phyloP scores from a whole-genome alignment of 139 green algal genomes.

The Microglena sp. region DNA sequence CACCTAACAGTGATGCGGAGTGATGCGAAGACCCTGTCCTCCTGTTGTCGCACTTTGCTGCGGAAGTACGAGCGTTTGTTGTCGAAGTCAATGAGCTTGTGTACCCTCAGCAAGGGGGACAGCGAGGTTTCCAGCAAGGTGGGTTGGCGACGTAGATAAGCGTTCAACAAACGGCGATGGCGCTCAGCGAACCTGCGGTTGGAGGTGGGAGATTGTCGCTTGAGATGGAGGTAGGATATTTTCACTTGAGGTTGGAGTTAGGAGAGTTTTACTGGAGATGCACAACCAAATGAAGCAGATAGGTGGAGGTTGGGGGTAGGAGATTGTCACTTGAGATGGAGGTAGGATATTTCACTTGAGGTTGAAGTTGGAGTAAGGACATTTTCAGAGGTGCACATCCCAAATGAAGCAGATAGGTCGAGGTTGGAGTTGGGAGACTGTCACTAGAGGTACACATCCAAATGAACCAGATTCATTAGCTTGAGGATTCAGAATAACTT shows the following conservation, averaged over 20 bases:
- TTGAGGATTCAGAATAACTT: no score
- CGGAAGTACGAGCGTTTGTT: slow-evolving; percentile 92
- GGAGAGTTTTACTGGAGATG: neutral
- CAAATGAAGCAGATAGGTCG: no score
- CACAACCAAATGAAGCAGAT: no score
- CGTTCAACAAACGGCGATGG: slow-evolving; percentile 84
- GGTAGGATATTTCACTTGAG: neutral
- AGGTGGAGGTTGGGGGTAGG: neutral
- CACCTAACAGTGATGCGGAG: slow-evolving; percentile 63
- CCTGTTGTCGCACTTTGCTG: slow-evolving; percentile 1
- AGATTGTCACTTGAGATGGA: neutral
- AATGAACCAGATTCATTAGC: no score
- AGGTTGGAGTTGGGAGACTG: neutral
- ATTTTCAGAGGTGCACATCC: neutral
- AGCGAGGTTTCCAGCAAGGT: slow-evolving; percentile 71
- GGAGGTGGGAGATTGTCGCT: neutral
- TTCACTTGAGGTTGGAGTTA: neutral
- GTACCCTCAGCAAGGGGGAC: slow-evolving; percentile 61
- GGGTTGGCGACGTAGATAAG: slow-evolving; percentile 66
- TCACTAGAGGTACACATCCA: neutral
- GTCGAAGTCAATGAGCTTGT: slow-evolving; percentile 93
- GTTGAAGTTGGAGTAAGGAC: neutral
- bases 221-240: neutral
- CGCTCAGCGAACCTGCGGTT: slow-evolving; percentile 62
- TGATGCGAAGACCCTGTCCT: slow-evolving; percentile 44